Evolutionary conservation across 179 eudicot genomes (phyloP).

Genomic region (Heliamphora ciliata): DNA sequence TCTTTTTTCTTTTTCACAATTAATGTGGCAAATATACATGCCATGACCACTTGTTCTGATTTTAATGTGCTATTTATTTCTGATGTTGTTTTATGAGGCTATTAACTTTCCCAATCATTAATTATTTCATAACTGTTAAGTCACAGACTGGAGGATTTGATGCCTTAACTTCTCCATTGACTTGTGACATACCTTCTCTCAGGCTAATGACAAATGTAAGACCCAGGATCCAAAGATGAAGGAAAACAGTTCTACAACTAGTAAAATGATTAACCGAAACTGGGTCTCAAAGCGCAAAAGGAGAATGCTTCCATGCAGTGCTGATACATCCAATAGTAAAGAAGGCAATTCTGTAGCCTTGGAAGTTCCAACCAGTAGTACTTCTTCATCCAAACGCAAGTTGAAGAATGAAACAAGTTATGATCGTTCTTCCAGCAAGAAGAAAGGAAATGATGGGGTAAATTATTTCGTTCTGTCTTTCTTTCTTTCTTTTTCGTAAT

Average conservation of each 20-base stretch:
- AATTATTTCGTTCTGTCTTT: slow-evolving; percentile 12
- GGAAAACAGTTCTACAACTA: slow-evolving; percentile 43
- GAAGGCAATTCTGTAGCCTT: slow-evolving; percentile 29
- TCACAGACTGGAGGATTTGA: not conserved
- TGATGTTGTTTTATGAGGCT: not conserved
- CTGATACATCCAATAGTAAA: slow-evolving; percentile 34
- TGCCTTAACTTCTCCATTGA: slow-evolving; percentile 10
- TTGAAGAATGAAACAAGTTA: slow-evolving; percentile 29
- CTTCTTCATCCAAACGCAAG: slow-evolving; percentile 33
- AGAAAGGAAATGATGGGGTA: slow-evolving; percentile 78
- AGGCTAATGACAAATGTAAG: slow-evolving; percentile 21
- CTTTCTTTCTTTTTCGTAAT: not conserved
- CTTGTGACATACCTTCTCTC: not conserved
- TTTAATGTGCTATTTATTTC: not conserved
- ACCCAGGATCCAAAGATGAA: slow-evolving; percentile 37
- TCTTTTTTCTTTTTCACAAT: not conserved
- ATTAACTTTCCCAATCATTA: not conserved
- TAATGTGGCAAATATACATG: not conserved
- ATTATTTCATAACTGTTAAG: not conserved
- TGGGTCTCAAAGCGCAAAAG: slow-evolving; percentile 89
- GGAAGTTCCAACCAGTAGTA: slow-evolving; percentile 31
- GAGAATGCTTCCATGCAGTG: slow-evolving; percentile 45
- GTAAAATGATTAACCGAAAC: slow-evolving; percentile 59
- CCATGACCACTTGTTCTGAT: not conserved
- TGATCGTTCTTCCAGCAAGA: slow-evolving; percentile 39